Conservation (phyloP, 768 basidiomycete genomes). For the Plicaturopsis crispa region DNA sequence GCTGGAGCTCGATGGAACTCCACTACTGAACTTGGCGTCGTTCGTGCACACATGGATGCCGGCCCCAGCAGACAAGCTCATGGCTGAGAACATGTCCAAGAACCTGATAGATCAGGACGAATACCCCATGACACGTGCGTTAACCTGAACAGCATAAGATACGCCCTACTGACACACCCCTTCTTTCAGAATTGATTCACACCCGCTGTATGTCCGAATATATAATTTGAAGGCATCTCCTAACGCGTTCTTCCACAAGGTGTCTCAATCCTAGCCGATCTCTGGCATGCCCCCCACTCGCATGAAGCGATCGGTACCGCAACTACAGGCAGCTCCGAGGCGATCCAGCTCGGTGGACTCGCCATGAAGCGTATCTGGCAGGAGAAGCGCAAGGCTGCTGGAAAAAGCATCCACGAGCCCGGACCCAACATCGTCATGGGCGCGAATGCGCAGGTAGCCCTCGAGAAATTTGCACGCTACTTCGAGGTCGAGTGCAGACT, state of each 20-base stretch:
- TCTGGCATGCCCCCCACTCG: conserved; percentile 57
- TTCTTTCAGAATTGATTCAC: conserved; percentile 31
- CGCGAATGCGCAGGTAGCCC: conserved; percentile 62
- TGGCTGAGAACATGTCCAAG: conserved; percentile 59
- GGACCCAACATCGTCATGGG: conserved; percentile 62
- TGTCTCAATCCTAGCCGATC: conserved; percentile 52
- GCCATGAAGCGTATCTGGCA: conserved; percentile 72
- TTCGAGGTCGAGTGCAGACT: conserved; percentile 60
- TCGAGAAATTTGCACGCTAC: conserved; percentile 65
- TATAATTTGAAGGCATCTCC: conserved; percentile 1
- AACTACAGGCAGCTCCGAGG: conserved; percentile 65
- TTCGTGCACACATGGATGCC: conserved; percentile 55
- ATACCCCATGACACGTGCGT: conserved; percentile 49
- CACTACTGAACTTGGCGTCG: conserved; percentile 33
- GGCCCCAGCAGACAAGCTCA: conserved; percentile 40
- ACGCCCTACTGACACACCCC: not conserved
- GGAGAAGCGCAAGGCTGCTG: conserved; percentile 52
- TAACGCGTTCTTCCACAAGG: conserved; percentile 6
- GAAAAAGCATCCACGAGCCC: conserved; percentile 60
- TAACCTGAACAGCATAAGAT: not conserved
- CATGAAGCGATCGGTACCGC: conserved; percentile 58
- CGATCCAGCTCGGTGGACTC: conserved; percentile 65
- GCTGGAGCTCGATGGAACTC: conserved; percentile 45
- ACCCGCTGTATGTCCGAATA: conserved; percentile 23
- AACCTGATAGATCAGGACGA: conserved; percentile 68